Evolutionary conservation across 805 yeast genomes (phyloP), one percentile per base, ranked within the genome.

Genomic region (Candida ipomoeae): DNA sequence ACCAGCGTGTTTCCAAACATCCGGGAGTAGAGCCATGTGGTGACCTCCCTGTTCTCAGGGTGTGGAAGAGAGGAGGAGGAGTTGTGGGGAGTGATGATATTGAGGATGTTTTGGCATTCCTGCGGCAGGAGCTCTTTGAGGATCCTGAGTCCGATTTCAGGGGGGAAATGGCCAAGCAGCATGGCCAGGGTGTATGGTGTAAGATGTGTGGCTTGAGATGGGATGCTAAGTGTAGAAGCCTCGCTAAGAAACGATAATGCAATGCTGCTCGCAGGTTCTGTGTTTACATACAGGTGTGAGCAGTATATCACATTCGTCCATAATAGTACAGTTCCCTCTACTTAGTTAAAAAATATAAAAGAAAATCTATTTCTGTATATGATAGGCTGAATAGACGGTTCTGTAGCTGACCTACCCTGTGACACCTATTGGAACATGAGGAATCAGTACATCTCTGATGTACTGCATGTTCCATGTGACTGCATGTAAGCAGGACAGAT

Each of bases 71-170:
- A 26, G 11, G 34, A 13, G 29, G 34, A 15, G 11, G 43, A 26
- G 34, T 40, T 14, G 4, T 29, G 21, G 5, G 21, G 11, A 14
- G 34, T n/a, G 8, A 44, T 29, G 13, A 18, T 11, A 20, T 29
- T 23, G 11, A 44, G 41, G 20, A 44, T 37, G 15, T 18, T 43
- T 11, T 29, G 44, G 17, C 45, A 36, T 14, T 51, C 54, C 29
- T 17, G 34, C 17, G 55, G 48, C 48, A 46, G 53, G 11, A 54
- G 50, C 34, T 54, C 51, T 31, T 43, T 37, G 8, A 54, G 42
- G 2, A 54, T 44, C 33, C 51, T 43, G 36, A 54, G 51, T 33
- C 50, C 55, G 8, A 54, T 32, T 34, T 54, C 57, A 14, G 49
- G 48, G 11, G 57, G 57, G n/a, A 54, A 44, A 7, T 23, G 15